Evolutionary conservation across 2,329 filamentous ascomycete species (phyloP).

Genomic region (Penicillium paneum): DNA sequence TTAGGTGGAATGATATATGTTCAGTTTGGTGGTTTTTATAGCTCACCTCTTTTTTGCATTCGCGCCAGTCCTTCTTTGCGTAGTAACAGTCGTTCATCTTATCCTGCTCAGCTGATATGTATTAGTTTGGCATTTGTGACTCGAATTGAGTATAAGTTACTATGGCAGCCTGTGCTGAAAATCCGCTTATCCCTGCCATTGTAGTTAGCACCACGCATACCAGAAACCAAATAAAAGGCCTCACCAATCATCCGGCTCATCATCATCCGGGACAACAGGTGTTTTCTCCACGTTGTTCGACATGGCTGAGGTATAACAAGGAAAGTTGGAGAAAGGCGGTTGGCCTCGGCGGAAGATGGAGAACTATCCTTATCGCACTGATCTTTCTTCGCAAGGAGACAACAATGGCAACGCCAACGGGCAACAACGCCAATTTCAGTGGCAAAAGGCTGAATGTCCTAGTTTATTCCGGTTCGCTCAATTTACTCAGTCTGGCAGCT

Average conservation of each 20-base stretch:
- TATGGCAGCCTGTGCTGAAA: slow-evolving; percentile 90
- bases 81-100: slow-evolving; percentile 95
- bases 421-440: slow-evolving; percentile 50
- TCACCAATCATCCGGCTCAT: slow-evolving; percentile 95
- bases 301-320: slow-evolving; percentile 42
- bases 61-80: slow-evolving; percentile 93
- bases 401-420: slow-evolving; percentile 33
- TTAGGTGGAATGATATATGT: not conserved
- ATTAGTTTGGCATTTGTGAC: slow-evolving; percentile 6
- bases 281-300: slow-evolving; percentile 55
- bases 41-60: slow-evolving; percentile 80
- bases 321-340: slow-evolving; percentile 10
- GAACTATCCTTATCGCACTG: slow-evolving; percentile 22
- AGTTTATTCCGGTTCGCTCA: slow-evolving; percentile 74
- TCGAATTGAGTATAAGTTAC: slow-evolving; percentile 49
- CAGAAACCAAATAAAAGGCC: slow-evolving; percentile 21
- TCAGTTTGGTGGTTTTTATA: slow-evolving; percentile 12
- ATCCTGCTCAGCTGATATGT: slow-evolving; percentile 69
- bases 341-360: slow-evolving; percentile 16
- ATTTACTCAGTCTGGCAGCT: slow-evolving; percentile 23
- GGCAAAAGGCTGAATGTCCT: slow-evolving; percentile 79
- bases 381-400: slow-evolving; percentile 9
- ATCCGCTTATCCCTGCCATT: slow-evolving; percentile 86
- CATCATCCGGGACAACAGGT: slow-evolving; percentile 50
- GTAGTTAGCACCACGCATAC: slow-evolving; percentile 20